Percentiles rank a stretch among this genome's conserved stretches.
Conservation (phyloP, 495 filamentous ascomycete species). For the Annulohypoxylon stygium region DNA sequence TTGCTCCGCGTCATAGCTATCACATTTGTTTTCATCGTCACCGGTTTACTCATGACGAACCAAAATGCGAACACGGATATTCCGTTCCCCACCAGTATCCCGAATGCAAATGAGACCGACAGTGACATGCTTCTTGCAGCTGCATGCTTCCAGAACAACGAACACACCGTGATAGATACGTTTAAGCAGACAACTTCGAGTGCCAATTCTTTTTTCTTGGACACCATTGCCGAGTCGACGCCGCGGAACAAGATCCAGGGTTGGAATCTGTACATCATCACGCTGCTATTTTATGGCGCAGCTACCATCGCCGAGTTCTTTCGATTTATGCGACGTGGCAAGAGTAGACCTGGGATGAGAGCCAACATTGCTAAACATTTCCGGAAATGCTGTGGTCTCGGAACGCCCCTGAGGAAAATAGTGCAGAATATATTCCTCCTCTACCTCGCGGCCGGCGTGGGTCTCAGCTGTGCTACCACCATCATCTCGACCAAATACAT, state of each 20-base stretch:
- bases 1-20: conserved; percentile 45
- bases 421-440: conserved; percentile 38
- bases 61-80: conserved; percentile 35
- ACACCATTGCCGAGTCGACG: conserved; percentile 32
- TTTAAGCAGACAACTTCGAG: conserved; percentile 28
- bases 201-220: conserved; percentile 24
- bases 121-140: conserved; percentile 50
- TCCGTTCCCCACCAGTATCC: conserved; percentile 48
- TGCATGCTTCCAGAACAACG: conserved; percentile 49
- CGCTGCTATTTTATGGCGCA: conserved; percentile 46
- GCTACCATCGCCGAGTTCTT: conserved; percentile 46
- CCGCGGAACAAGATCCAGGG: conserved; percentile 48
- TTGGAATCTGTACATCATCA: conserved; percentile 49
- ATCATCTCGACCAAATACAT: conserved; percentile 47
- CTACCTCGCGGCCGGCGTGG: conserved; percentile 47
- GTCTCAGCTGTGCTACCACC: conserved; percentile 31
- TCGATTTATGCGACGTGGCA: conserved; percentile 43
- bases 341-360: conserved; percentile 34
- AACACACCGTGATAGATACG: conserved; percentile 6
- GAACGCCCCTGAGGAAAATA: conserved; percentile 24
- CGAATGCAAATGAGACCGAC: conserved; percentile 32
- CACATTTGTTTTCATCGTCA: conserved; percentile 44
- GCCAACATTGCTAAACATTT: conserved; percentile 20
- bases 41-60: conserved; percentile 51
- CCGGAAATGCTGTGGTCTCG: conserved; percentile 12